A percentile compares a stretch with the other conserved stretches of the same genome.
Conservation (phyloP, 129 eudicot species). For the Arctium lappa region DNA sequence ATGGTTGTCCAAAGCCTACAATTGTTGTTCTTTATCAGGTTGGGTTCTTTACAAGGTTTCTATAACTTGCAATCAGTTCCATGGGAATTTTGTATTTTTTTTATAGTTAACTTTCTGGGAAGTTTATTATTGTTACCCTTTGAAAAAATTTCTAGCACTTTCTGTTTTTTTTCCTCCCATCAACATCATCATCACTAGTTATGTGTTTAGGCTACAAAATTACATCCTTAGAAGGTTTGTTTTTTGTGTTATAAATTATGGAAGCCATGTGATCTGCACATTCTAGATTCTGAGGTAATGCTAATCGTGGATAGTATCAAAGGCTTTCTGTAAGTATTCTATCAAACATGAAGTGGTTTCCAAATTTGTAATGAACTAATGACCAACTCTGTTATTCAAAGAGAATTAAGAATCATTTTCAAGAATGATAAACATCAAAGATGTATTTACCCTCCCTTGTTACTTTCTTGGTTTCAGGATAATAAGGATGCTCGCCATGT, state of each 20-base stretch:
- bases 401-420: neutral
- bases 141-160: neutral
- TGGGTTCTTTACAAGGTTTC: constrained; percentile 8
- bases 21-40: constrained; percentile 99
- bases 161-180: neutral
- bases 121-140: neutral
- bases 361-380: neutral
- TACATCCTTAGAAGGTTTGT: neutral
- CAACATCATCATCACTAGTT: neutral
- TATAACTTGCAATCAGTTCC: neutral
- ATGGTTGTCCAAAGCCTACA: constrained; percentile 92
- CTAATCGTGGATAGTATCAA: neutral
- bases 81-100: neutral
- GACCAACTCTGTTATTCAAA: neutral
- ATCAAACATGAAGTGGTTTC: neutral
- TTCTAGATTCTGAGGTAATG: neutral
- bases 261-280: neutral
- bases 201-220: neutral
- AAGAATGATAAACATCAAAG: neutral
- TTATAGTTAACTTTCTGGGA: neutral
- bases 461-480: constrained; percentile 52
- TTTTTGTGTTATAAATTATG: neutral
- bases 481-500: constrained; percentile 98
- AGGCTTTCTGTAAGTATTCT: neutral
- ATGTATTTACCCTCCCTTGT: neutral